These are phyloP conservation scores for Cyanidiococcus yangmingshanensis DNA, from an alignment of 23 red algal species.

Conservation along the genomic window DNA sequence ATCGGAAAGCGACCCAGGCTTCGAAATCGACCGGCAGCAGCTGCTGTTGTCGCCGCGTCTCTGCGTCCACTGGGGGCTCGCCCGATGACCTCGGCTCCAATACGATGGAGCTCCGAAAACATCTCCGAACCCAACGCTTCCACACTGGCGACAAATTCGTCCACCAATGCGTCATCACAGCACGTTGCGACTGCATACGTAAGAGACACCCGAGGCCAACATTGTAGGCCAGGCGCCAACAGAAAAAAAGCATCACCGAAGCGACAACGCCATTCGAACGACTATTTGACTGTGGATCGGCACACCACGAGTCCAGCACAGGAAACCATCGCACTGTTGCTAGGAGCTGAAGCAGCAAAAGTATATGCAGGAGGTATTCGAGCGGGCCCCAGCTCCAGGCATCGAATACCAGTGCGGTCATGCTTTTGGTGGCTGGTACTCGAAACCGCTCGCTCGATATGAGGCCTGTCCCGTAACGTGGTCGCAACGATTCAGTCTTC, in stretches of 20 bases:
- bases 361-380: neutral
- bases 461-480: neutral
- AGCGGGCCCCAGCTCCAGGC: neutral
- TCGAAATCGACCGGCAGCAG: conserved; percentile 55
- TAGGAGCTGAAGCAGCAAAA: neutral
- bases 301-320: neutral
- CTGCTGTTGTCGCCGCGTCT: neutral
- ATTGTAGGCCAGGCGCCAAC: conserved; percentile 89
- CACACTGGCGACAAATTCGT: conserved; percentile 25
- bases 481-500: too few relatives aligned
- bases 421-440: neutral
- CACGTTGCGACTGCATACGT: conserved; percentile 32
- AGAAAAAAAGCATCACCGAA: conserved; percentile 44
- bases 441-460: neutral
- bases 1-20: conserved; percentile 77
- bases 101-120: neutral
- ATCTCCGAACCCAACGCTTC: conserved; percentile 20
- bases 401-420: neutral
- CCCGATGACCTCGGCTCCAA: neutral
- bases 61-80: neutral
- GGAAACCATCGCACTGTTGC: neutral
- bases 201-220: conserved; percentile 57
- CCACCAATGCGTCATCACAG: conserved; percentile 38
- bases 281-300: neutral
- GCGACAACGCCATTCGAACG: neutral